Evolutionary conservation across 2,329 filamentous ascomycete species (phyloP).

Genomic region (Ascochyta koolunga): DNA sequence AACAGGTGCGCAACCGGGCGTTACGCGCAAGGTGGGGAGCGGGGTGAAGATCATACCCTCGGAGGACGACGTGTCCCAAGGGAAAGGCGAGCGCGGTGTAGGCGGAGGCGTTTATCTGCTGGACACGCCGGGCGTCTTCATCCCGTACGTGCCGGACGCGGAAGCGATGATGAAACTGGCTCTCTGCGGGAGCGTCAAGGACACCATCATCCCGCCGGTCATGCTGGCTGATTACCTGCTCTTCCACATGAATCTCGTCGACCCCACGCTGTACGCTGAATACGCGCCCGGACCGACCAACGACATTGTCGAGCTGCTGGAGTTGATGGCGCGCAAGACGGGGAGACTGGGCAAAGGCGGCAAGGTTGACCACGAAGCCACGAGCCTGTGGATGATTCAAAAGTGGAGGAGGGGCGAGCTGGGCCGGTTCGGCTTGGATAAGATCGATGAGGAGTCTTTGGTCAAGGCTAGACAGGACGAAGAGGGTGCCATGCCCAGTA

Average conservation of each 20-base stretch:
- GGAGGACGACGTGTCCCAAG: constrained; percentile 53
- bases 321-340: constrained; percentile 72
- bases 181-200: constrained; percentile 87
- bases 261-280: constrained; percentile 66
- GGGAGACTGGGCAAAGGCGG: constrained; percentile 80
- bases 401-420: constrained; percentile 80
- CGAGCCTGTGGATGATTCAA: constrained; percentile 80
- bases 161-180: constrained; percentile 96
- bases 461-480: constrained; percentile 58
- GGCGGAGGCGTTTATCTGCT: constrained; percentile 76
- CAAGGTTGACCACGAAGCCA: constrained; percentile 69
- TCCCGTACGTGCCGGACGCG: constrained; percentile 84
- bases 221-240: constrained; percentile 90
- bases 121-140: constrained; percentile 94
- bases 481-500: constrained; percentile 58
- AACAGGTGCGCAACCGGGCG: constrained; percentile 85
- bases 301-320: constrained; percentile 75
- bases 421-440: constrained; percentile 80
- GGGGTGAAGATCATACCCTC: constrained; percentile 75
- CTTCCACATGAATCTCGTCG: constrained; percentile 75
- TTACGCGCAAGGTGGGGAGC: constrained; percentile 83
- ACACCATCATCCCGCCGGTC: constrained; percentile 77
- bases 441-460: constrained; percentile 67
- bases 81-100: constrained; percentile 28
- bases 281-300: constrained; percentile 80